A percentile compares a stretch with the other conserved stretches of the same genome.
Conservation (phyloP, 2,329 filamentous ascomycete genomes). For the Talaromyces sp. region DNA sequence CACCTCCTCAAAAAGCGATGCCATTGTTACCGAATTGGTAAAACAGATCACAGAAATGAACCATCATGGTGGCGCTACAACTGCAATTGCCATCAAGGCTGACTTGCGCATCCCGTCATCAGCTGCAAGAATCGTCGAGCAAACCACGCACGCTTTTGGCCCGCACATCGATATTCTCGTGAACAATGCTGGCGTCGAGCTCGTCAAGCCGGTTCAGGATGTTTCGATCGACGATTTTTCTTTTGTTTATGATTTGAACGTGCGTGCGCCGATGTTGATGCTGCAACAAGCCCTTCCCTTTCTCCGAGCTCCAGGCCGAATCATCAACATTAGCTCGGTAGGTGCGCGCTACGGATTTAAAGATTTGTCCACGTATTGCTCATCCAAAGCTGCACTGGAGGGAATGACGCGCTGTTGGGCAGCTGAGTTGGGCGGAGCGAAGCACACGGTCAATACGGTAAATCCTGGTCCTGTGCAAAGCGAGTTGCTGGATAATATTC, state of each 20-base stretch:
- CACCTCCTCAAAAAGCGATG: constrained; percentile 33
- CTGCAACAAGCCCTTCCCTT: constrained; percentile 50
- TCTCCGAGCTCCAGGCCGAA: constrained; percentile 43
- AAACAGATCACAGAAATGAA: not conserved
- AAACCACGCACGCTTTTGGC: not conserved
- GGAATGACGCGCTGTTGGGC: constrained; percentile 56
- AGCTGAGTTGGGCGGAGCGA: constrained; percentile 50
- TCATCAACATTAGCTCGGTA: constrained; percentile 51
- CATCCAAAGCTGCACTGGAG: constrained; percentile 57
- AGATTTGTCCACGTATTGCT: constrained; percentile 47
- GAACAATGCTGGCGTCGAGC: constrained; percentile 35
- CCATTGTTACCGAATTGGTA: constrained; percentile 21
- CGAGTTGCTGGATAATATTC: constrained; percentile 53
- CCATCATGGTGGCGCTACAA: not conserved
- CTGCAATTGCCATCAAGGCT: not conserved
- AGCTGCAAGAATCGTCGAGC: not conserved
- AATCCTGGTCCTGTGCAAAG: constrained; percentile 56
- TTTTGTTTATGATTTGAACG: constrained; percentile 53
- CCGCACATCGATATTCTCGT: constrained; percentile 16
- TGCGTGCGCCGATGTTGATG: constrained; percentile 50
- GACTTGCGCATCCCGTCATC: not conserved
- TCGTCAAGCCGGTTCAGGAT: constrained; percentile 32
- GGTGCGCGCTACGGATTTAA: constrained; percentile 32
- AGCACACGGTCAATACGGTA: constrained; percentile 58
- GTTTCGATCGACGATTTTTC: constrained; percentile 49